Base-by-base conservation (phyloP, 352 stramenopile genomes). In the Phytopythium cucurbitacearum region DNA sequence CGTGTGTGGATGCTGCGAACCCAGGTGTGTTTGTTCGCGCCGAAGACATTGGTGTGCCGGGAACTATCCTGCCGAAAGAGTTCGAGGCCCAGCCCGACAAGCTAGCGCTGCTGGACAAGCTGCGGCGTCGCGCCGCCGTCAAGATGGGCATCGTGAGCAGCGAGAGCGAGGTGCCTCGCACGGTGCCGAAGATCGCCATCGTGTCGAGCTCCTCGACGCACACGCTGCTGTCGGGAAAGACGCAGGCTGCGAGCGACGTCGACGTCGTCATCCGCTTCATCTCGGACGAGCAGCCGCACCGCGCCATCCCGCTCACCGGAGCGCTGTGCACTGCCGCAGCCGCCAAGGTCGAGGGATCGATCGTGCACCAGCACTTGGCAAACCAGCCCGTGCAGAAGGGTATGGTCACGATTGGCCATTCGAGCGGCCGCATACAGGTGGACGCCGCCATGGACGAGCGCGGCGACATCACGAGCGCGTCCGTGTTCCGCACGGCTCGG, bases 101-200 rank as follows among this genome's bases (percentile, higher is more conserved):
- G 47, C 47, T 53, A 3, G 3, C 42, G 47, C 35, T 16, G 7
- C 47, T 53, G 8, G 47, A 53, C 36, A 16, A 12, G 1, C 15
- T 44, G n/a, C 47, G 47, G 5, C 35, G 36, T 36, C 42, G 43
- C n/a, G 47, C 47, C 0, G 47, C 47, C 9, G 47, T 53, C 36
- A 53, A 28, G 47, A 53, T 53, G 47, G 47, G 47, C 35, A 6
- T 53, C 8, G 35, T 36, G 0, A 11, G 36, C 16, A 37, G 2
- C 15, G 36, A 44, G 16, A 36, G 43, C 7, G 35, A 37, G 15
- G 47, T 53, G 13, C 47, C 36, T n/a, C 36, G 47, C 4, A 44
- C 47, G 1, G 43, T 53, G 4, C 47, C 47, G 35, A 53, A 53
- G 47, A 53, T 53, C 47, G 36, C 47, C 35, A 44, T 53, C 47